Base-by-base conservation (phyloP, 2,329 filamentous ascomycete genomes). In the Ceratocystis albifundus region DNA sequence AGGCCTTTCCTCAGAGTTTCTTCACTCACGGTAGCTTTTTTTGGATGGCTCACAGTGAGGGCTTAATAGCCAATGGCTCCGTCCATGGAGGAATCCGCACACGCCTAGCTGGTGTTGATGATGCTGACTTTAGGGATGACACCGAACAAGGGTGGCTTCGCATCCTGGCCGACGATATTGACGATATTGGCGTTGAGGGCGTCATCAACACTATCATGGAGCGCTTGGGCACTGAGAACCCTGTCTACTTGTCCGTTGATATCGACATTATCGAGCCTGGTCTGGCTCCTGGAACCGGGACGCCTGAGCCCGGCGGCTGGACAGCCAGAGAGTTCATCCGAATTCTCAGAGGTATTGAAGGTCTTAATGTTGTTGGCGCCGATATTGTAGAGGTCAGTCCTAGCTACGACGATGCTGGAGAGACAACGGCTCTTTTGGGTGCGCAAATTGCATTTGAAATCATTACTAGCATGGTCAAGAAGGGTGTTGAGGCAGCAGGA, bases 11-110 rank as follows among this genome's bases (percentile, higher is more conserved):
- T 5, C 73, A 70, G 59, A 61, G 66, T 8, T 83, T 87, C 70
- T 94, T 95, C 78, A 96, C 87, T 72, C 91, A 96, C 75, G 91
- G 92, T 3, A 89, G 84, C 70, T 94, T 96, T 86, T 96, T 96
- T 80, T 93, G 90, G 88, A 82, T 93, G 70, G 91, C 91, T 4
- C 86, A 86, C 62, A 85, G 86, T 36, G 91, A 96, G 74, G 89
- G 89, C 0, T 77, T 96, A 30, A 86, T 96, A 67, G 80, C 83
- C 68, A 92, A 93, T 74, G 77, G 80, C 15, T 87, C 83, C 0
- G 89, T 94, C 4, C 91, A 96, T 74, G 91, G 89, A 0, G 91
- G 91, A 1, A 78, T 96, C 63, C 85, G 91, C 57, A 95, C 90
- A 0, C 81, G 90, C 1, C 78, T 95, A 3, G 84, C 82, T 0